A percentile compares a stretch with the other conserved stretches of the same genome.
These are phyloP conservation scores for Acidiella bohemica DNA, from an alignment of 495 filamentous ascomycete species.

Conservation along the genomic window DNA sequence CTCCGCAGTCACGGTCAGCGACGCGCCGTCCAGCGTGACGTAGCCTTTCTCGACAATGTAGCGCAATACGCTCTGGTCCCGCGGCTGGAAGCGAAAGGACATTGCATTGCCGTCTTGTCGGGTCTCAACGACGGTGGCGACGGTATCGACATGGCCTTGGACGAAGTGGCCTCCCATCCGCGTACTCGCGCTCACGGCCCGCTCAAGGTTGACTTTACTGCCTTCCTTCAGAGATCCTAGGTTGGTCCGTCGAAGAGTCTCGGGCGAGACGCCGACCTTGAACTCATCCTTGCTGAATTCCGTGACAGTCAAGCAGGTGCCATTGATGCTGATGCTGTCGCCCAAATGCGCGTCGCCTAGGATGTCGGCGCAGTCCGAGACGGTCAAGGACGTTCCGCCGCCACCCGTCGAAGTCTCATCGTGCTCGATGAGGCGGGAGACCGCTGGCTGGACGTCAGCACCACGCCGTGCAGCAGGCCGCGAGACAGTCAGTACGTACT, in stretches of 20 bases:
- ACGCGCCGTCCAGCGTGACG: conserved; percentile 90
- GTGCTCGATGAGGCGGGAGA: conserved; percentile 65
- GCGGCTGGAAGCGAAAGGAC: conserved; percentile 68
- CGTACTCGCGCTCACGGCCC: conserved; percentile 73
- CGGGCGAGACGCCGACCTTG: conserved; percentile 89
- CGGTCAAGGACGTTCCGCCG: conserved; percentile 80
- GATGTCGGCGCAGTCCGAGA: conserved; percentile 58
- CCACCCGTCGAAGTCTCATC: conserved; percentile 53
- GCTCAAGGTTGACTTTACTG: conserved; percentile 75
- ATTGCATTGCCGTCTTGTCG: conserved; percentile 75
- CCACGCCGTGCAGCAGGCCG: conserved; percentile 5
- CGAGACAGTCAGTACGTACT: conserved; percentile 41
- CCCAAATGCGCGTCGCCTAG: conserved; percentile 73
- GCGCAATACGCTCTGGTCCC: conserved; percentile 48
- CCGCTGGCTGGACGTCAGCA: conserved; percentile 43
- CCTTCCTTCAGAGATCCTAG: conserved; percentile 52
- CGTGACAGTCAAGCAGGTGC: conserved; percentile 87
- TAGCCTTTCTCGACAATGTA: conserved; percentile 97
- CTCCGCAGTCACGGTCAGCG: conserved; percentile 79
- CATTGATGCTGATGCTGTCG: conserved; percentile 88
- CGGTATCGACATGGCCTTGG: conserved; percentile 90
- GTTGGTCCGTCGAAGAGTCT: conserved; percentile 93
- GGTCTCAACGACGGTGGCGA: conserved; percentile 53
- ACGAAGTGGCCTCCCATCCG: conserved; percentile 83
- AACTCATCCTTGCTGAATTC: conserved; percentile 55